Conservation (phyloP, 306 rosid species). For the Rosa chinensis region DNA sequence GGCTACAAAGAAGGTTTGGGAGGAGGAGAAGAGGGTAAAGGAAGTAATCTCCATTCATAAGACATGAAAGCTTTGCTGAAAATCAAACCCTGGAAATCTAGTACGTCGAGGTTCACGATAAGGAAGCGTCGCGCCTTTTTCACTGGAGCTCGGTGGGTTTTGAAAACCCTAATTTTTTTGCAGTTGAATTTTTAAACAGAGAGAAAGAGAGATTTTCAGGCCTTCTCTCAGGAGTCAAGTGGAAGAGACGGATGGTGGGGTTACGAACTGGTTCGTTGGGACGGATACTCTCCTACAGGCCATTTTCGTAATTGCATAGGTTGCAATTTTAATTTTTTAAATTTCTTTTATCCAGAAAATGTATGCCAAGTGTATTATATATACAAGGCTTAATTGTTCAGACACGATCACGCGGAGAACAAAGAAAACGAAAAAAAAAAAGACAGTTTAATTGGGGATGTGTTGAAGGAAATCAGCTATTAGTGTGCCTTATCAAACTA, state of each 20-base stretch:
- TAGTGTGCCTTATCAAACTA: no score
- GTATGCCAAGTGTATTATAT: no score
- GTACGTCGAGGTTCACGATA: constrained; percentile 2
- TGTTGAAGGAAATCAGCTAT: no score
- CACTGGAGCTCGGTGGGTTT: neutral
- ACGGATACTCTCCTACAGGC: neutral
- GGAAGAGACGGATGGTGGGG: neutral
- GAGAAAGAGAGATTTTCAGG: neutral
- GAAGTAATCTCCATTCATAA: constrained; percentile 77
- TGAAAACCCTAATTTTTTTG: constrained; percentile 15
- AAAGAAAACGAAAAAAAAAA: no score
- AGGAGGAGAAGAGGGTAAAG: constrained; percentile 32
- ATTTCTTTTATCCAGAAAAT: neutral
- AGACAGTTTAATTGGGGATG: no score
- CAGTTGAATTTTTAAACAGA: neutral
- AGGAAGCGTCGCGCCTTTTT: neutral
- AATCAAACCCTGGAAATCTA: constrained; percentile 65
- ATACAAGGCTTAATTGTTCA: no score
- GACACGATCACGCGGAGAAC: no score
- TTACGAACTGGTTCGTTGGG: neutral
- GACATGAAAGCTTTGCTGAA: constrained; percentile 74
- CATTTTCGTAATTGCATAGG: neutral
- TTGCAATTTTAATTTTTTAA: neutral
- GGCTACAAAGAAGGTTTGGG: constrained; percentile 59
- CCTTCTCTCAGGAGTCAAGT: neutral